Percentiles rank a stretch among this genome's conserved stretches.
Conservation (phyloP, 495 filamentous ascomycete species). For the Hypoxylon subgilvum region DNA sequence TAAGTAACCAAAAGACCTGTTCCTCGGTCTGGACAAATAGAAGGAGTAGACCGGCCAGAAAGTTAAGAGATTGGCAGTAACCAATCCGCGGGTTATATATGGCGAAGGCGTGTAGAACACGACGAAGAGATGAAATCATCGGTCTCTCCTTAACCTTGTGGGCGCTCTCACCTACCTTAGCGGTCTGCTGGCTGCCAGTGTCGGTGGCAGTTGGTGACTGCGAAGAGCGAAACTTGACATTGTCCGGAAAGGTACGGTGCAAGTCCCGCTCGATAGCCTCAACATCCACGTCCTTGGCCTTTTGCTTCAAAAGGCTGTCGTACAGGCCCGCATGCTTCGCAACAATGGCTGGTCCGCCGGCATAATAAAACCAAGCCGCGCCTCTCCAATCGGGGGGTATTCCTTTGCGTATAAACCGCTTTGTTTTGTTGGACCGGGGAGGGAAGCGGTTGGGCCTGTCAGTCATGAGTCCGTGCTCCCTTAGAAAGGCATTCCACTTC, state of each 20-base stretch:
- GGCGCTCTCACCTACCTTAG: conserved; percentile 18
- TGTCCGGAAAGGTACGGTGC: conserved; percentile 95
- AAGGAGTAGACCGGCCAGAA: conserved; percentile 92
- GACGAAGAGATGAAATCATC: conserved; percentile 79
- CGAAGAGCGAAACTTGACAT: conserved; percentile 69
- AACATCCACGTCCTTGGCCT: conserved; percentile 71
- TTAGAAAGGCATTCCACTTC: conserved; percentile 82
- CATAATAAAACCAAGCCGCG: conserved; percentile 96
- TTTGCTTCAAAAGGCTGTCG: conserved; percentile 66
- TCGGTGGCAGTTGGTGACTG: background rate
- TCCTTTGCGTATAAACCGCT: conserved; percentile 92
- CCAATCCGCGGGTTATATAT: conserved; percentile 87
- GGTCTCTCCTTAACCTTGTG: conserved; percentile 66
- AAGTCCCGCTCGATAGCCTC: conserved; percentile 96
- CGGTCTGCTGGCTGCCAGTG: conserved; percentile 43
- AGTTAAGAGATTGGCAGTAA: conserved; percentile 97
- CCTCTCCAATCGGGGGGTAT: conserved; percentile 92
- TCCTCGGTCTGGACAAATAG: conserved; percentile 87
- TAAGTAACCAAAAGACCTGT: conserved; percentile 91
- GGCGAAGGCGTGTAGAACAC: conserved; percentile 87
- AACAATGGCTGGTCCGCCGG: conserved; percentile 81
- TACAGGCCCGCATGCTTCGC: conserved; percentile 77
- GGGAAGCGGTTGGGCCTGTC: conserved; percentile 80
- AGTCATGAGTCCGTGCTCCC: conserved; percentile 74
- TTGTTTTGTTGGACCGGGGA: conserved; percentile 76